Percentiles rank a stretch among this genome's conserved stretches.
Conservation (phyloP, 192 early-diverging fungal genomes). For the Haplosporangium gracile region DNA sequence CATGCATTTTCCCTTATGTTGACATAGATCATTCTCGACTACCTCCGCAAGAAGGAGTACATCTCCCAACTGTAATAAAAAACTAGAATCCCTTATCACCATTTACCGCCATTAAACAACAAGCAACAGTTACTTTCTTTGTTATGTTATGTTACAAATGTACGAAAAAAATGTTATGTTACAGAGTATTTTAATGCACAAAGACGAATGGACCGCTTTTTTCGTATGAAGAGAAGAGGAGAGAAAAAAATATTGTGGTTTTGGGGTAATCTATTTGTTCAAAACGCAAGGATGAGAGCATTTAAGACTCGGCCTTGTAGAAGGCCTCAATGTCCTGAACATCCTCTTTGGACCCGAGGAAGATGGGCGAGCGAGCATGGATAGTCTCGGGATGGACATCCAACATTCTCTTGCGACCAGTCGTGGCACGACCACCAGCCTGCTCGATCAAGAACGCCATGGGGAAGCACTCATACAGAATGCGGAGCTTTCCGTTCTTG, state of each 20-base stretch:
- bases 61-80: conserved; percentile 35
- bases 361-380: conserved; percentile 92
- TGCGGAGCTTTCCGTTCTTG: conserved; percentile 91
- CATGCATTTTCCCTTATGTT: background rate
- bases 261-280: background rate
- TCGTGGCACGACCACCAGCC: conserved; percentile 94
- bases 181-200: conserved; percentile 3
- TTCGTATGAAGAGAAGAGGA: background rate
- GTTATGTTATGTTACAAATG: background rate
- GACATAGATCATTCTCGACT: conserved; percentile 46
- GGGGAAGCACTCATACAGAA: conserved; percentile 99
- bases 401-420: conserved; percentile 84
- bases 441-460: conserved; percentile 96
- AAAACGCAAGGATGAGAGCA: background rate
- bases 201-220: background rate
- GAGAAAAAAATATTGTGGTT: background rate
- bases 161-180: background rate
- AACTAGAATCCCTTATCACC: background rate
- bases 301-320: conserved; percentile 60
- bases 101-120: background rate
- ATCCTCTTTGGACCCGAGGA: conserved; percentile 92
- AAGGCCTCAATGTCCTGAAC: conserved; percentile 86
- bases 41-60: conserved; percentile 44
- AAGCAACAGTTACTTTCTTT: background rate
- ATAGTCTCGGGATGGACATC: conserved; percentile 90